Conservation (phyloP, 169 alveolate species). For the Theileria orientalis region DNA sequence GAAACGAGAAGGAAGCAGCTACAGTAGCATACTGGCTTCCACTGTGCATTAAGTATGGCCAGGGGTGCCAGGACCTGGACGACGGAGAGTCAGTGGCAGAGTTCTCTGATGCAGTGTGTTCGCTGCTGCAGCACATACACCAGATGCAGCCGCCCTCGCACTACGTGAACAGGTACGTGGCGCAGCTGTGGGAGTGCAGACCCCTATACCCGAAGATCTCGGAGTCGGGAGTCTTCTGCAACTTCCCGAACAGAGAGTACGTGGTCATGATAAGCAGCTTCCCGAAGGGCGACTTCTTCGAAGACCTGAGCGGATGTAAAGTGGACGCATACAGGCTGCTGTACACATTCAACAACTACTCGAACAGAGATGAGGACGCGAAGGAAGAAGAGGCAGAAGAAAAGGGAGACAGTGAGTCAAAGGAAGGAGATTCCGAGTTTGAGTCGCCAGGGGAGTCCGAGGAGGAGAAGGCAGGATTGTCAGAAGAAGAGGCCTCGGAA, state of each 20-base stretch:
- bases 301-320: not conserved
- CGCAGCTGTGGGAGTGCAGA: not conserved
- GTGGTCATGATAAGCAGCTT: not conserved
- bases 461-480: not conserved
- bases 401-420: too few species aligned
- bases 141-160: not conserved
- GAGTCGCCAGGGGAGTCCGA: not conserved
- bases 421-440: not conserved
- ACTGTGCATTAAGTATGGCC: not conserved
- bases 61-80: not conserved
- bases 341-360: slow-evolving; percentile 1
- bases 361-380: not conserved
- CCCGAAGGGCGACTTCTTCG: not conserved
- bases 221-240: not conserved
- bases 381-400: too few species aligned
- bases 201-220: not conserved
- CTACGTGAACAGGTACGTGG: not conserved
- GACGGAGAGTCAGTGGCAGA: not conserved
- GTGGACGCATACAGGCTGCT: not conserved
- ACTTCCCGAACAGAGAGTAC: not conserved
- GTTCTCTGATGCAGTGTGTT: not conserved
- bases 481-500: not conserved
- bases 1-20: too few species aligned
- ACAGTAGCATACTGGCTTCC: not conserved
- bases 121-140: not conserved